A percentile compares a stretch with the other conserved stretches of the same genome.
These are phyloP conservation scores for Cytospora piceae DNA, from an alignment of 2,329 filamentous ascomycete species.

Conservation along the genomic window DNA sequence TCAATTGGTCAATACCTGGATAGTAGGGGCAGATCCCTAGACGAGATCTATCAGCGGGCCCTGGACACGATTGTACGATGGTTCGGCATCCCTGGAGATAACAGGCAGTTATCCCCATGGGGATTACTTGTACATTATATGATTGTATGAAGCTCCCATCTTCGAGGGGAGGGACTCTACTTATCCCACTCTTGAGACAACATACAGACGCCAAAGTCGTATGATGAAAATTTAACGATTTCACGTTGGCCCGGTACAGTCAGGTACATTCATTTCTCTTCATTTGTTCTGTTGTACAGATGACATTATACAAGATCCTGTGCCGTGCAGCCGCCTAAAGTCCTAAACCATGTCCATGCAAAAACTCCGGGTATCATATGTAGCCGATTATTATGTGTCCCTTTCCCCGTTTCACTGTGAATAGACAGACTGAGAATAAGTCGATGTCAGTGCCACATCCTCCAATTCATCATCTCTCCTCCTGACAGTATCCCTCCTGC, in stretches of 20 bases:
- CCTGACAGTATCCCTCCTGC: constrained; percentile 21
- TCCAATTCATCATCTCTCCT: constrained; percentile 19
- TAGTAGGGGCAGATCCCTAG: not conserved
- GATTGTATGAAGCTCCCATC: constrained; percentile 17
- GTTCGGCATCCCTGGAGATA: constrained; percentile 6
- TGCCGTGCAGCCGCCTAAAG: not conserved
- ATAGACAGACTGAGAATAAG: constrained; percentile 28
- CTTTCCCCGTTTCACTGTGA: constrained; percentile 13
- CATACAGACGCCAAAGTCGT: not conserved
- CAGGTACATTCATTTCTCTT: not conserved
- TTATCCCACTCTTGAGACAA: constrained; percentile 17
- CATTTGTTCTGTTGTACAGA: not conserved
- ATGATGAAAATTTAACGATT: not conserved
- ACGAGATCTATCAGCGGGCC: not conserved
- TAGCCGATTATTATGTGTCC: not conserved
- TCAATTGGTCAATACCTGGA: not conserved
- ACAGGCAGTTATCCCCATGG: not conserved
- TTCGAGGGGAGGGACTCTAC: constrained; percentile 2
- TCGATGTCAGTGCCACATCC: constrained; percentile 22
- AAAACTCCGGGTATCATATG: constrained; percentile 28
- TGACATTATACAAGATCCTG: constrained; percentile 10
- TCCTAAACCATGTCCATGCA: not conserved
- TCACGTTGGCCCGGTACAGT: not conserved
- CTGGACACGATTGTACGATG: constrained; percentile 1
- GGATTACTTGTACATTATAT: constrained; percentile 16